A percentile compares a stretch with the other conserved stretches of the same genome.
phyloP scores from a whole-genome alignment of 176 grass and related monocot species.

The Oryza brachyantha region DNA sequence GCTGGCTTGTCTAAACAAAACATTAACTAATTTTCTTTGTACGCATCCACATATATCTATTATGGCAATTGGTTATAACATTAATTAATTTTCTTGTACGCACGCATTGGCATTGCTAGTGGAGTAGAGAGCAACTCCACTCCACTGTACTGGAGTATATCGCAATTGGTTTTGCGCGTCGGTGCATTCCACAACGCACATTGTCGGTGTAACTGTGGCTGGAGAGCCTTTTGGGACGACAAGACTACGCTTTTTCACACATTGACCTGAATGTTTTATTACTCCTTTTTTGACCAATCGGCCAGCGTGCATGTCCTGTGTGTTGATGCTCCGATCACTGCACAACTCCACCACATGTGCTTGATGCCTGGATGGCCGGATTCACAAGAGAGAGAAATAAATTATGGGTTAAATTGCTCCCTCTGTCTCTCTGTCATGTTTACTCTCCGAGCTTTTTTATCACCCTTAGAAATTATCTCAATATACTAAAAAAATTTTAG shows the following conservation, averaged over 20 bases:
- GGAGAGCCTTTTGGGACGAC: background rate
- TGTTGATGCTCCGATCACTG: background rate
- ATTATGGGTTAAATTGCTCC: too few species aligned
- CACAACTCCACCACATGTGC: background rate
- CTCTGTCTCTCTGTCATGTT: too few species aligned
- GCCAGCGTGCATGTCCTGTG: background rate
- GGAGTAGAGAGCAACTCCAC: too few species aligned
- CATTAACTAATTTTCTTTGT: background rate
- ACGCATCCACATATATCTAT: background rate
- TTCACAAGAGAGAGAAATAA: background rate
- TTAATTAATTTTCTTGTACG: too few species aligned
- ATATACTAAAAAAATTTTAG: too few species aligned
- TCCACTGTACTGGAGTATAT: too few species aligned
- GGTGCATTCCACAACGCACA: background rate
- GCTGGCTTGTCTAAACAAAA: too few species aligned
- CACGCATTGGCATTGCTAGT: too few species aligned
- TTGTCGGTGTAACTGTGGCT: slow-evolving; percentile 1
- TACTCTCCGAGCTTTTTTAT: too few species aligned
- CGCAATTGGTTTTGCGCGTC: background rate
- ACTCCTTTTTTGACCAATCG: background rate
- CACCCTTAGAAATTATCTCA: too few species aligned
- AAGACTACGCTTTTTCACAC: background rate
- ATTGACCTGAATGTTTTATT: background rate
- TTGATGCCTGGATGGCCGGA: background rate
- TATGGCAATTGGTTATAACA: too few species aligned